Percentiles rank a stretch among this genome's conserved stretches.
phyloP scores from a whole-genome alignment of 495 filamentous ascomycete genomes.

The Lichenothelia convexa region DNA sequence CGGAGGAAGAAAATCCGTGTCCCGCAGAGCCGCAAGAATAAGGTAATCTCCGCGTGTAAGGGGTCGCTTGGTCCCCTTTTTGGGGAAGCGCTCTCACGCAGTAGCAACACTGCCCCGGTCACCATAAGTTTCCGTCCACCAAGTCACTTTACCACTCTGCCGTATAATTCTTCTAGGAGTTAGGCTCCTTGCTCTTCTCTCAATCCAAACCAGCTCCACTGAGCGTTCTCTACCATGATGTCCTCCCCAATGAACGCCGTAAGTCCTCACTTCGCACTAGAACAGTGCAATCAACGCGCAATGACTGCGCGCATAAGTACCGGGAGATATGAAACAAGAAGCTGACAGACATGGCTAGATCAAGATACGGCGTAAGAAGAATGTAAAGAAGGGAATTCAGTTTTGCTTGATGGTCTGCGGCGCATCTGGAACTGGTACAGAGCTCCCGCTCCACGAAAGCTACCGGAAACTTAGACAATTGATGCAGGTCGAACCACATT shows the following conservation, averaged over 20 bases:
- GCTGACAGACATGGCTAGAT: slow-evolving; percentile 15
- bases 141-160: neutral
- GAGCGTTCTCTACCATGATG: neutral
- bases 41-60: too few relatives aligned
- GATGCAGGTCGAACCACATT: slow-evolving; percentile 94
- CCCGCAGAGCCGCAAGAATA: too few relatives aligned
- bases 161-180: neutral
- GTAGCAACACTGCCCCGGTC: neutral
- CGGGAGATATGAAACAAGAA: neutral
- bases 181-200: neutral
- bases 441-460: too few relatives aligned
- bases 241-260: slow-evolving; percentile 6
- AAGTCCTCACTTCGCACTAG: neutral
- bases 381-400: slow-evolving; percentile 99
- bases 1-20: too few relatives aligned
- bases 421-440: slow-evolving; percentile 92
- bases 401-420: slow-evolving; percentile 99
- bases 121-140: neutral
- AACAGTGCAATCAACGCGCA: neutral
- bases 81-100: neutral
- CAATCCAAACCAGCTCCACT: neutral
- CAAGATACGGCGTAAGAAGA: slow-evolving; percentile 99
- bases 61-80: neutral
- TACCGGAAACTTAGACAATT: slow-evolving; percentile 2
- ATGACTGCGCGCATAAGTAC: slow-evolving; percentile 5